Conservation (phyloP, 768 basidiomycete species). For the Serendipita sp. region DNA sequence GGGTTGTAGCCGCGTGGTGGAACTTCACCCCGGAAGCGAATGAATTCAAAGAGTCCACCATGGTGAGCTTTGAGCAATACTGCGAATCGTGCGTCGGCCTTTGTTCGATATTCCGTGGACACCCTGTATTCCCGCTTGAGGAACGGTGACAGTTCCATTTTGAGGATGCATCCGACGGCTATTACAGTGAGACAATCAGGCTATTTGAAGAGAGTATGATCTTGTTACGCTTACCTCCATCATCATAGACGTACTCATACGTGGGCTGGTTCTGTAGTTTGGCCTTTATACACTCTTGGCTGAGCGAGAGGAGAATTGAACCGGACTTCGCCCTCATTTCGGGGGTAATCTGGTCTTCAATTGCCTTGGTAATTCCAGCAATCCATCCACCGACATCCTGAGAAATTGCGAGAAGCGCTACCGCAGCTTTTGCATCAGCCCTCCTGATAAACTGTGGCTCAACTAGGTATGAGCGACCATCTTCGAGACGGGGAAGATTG, state of each 20-base stretch:
- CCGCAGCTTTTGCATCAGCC: conserved; percentile 54
- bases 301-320: conserved; percentile 31
- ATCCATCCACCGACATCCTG: conserved; percentile 44
- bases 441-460: conserved; percentile 48
- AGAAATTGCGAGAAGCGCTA: conserved; percentile 47
- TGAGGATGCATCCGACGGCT: conserved; percentile 44
- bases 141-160: conserved; percentile 25
- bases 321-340: conserved; percentile 31
- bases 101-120: conserved; percentile 35
- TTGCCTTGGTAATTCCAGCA: conserved; percentile 26
- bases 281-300: conserved; percentile 31
- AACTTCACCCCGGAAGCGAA: conserved; percentile 36
- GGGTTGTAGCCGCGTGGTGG: conserved; percentile 10
- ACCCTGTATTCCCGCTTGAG: conserved; percentile 29
- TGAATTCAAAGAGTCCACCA: conserved; percentile 41
- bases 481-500: conserved; percentile 28
- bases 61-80: conserved; percentile 37
- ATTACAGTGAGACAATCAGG: background rate
- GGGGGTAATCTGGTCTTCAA: conserved; percentile 33
- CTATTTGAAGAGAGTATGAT: background rate
- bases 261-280: conserved; percentile 24
- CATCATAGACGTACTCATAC: conserved; percentile 29
- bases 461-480: conserved; percentile 39
- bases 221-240: conserved; percentile 31
- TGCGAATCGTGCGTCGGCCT: conserved; percentile 46